phyloP scores from a whole-genome alignment of 179 eudicot genomes.

The Drosera spatulata region DNA sequence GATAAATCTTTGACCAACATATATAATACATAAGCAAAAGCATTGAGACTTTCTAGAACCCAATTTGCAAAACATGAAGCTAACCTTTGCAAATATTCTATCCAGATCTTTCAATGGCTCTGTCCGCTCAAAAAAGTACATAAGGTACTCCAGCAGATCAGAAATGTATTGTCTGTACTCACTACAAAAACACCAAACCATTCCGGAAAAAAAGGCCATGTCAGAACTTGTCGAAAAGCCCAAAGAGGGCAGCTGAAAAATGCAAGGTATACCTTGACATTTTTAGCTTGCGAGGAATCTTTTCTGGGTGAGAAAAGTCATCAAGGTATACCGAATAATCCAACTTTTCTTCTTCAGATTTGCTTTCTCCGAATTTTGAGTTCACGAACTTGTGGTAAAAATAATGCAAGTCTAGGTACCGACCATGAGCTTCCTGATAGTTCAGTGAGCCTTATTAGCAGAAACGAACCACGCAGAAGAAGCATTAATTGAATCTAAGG shows the following conservation, averaged over 20 bases:
- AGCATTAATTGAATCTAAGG: not conserved
- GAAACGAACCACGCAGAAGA: not conserved
- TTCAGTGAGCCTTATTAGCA: constrained; percentile 2
- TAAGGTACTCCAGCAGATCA: constrained; percentile 68
- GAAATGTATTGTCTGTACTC: constrained; percentile 68
- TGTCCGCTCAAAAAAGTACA: constrained; percentile 70
- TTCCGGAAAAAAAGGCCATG: not conserved
- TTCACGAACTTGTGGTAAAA: constrained; percentile 74
- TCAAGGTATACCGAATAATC: constrained; percentile 75
- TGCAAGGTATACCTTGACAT: constrained; percentile 37
- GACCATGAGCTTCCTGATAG: constrained; percentile 82
- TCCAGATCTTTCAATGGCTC: constrained; percentile 96
- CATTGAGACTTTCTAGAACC: not conserved
- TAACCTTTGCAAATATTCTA: constrained; percentile 88
- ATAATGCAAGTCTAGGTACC: constrained; percentile 89
- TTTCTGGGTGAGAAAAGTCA: constrained; percentile 53
- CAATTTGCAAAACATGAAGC: not conserved
- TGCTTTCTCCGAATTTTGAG: constrained; percentile 73
- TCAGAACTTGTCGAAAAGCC: not conserved
- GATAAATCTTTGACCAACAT: too few relatives aligned
- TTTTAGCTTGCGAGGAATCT: constrained; percentile 59
- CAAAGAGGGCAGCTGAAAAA: not conserved
- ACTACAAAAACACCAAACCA: constrained; percentile 34
- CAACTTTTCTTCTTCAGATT: too few relatives aligned
- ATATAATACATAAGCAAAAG: not conserved